Conservation (phyloP, 208 protist genomes). For the Trypanosoma caninum region DNA sequence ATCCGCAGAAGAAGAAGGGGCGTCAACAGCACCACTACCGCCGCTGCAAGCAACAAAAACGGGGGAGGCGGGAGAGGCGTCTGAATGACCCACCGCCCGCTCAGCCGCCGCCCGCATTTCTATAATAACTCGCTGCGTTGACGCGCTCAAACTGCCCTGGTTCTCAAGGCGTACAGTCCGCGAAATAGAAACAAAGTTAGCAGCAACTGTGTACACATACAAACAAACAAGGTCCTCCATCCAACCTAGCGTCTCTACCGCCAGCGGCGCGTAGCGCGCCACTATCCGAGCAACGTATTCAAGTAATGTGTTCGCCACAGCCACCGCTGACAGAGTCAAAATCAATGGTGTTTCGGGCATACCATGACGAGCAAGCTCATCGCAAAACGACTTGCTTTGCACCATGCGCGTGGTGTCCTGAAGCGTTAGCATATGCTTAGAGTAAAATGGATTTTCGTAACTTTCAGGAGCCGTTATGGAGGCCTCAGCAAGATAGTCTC, state of each 20-base stretch:
- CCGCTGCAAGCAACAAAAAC: too few relatives aligned
- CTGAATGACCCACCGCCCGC: slow-evolving; percentile 32
- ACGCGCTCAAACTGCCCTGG: slow-evolving; percentile 60
- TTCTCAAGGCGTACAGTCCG: slow-evolving; percentile 63
- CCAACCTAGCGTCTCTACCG: slow-evolving; percentile 64
- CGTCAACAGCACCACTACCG: too few relatives aligned
- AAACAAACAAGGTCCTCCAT: slow-evolving; percentile 61
- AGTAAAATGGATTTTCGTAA: slow-evolving; percentile 76
- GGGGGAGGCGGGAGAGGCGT: background rate
- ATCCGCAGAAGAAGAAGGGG: background rate
- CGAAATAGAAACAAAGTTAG: slow-evolving; percentile 86
- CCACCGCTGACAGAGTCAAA: slow-evolving; percentile 51
- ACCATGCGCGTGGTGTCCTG: slow-evolving; percentile 54
- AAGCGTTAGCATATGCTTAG: slow-evolving; percentile 50
- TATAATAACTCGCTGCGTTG: slow-evolving; percentile 38
- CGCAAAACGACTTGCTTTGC: slow-evolving; percentile 52
- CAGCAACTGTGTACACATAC: slow-evolving; percentile 78
- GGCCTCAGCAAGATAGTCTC: slow-evolving; percentile 46
- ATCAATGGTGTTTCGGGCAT: slow-evolving; percentile 33
- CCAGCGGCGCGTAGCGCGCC: slow-evolving; percentile 70
- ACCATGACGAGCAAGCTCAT: slow-evolving; percentile 28
- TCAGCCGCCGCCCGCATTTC: slow-evolving; percentile 46
- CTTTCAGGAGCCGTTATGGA: slow-evolving; percentile 20
- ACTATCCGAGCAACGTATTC: slow-evolving; percentile 77
- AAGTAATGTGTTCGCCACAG: slow-evolving; percentile 58